Evolutionary conservation across 768 basidiomycete species (phyloP), one percentile per base, ranked within the genome.

Genomic region (Amanita rubescens): DNA sequence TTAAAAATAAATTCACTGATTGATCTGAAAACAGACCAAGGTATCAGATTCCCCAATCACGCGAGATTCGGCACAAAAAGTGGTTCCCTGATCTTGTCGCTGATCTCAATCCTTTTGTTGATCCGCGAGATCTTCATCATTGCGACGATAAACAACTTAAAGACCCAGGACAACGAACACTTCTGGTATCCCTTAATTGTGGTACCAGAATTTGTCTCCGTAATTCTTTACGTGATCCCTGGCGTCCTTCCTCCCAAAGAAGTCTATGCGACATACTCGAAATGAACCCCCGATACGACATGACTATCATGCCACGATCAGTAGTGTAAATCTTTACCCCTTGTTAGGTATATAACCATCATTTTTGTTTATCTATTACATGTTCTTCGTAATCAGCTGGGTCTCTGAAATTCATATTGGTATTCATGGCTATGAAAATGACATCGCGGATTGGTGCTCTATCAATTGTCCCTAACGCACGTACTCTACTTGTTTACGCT

Each of bases 121-220:
- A 51, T 74, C 6, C 67, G 74, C n/a, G 70, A 75, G 51, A 54
- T 56, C 2, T 77, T 71, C 57, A 46, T 63, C 19, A 64, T 63
- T 0, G 72, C 63, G 8, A 74, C 73, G 0, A 46, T 72, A 1
- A 57, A 51, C 20, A 57, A 71, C 32, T 32, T 54, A 4, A 17
- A 37, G 1, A 66, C 59, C 37, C 61, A 66, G 49, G 60, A 63
- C 20, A 59, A 68, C 17, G 75, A 77, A 51, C 61, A 57, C 20
- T 57, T 67, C 4, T 75, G 74, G 74, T 76, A 75, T 52, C 73
- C 75, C 1, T 57, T 77, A 2, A 58, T 69, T 4, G 71, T 70
- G 1, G 48, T 72, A 4, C 67, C 74, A 0, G 75, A 76, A 56
- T 50, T 73, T 22, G 53, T 75, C 12, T 69, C 69, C 0, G 70